Evolutionary conservation across 345 rosid species (phyloP).

Genomic region (Salix brachista): DNA sequence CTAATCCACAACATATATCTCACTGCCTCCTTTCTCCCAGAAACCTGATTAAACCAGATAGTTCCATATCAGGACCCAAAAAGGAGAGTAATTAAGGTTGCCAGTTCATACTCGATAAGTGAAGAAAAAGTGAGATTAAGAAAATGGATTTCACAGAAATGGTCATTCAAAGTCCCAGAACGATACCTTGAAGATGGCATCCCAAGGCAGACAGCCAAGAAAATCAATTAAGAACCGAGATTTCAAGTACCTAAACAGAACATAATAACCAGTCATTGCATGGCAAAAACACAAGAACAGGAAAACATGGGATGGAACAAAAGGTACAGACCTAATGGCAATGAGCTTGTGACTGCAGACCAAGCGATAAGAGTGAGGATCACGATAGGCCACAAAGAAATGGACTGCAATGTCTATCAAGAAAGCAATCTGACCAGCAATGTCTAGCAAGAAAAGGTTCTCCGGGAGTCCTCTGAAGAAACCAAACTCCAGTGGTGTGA

Average conservation of each 20-base stretch:
- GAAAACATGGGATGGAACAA: not conserved
- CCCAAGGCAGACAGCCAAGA: constrained; percentile 84
- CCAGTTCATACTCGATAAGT: not conserved
- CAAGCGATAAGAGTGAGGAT: constrained; percentile 48
- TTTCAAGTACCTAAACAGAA: constrained; percentile 52
- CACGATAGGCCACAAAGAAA: constrained; percentile 67
- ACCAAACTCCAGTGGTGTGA: constrained; percentile 83
- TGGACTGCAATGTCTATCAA: constrained; percentile 57
- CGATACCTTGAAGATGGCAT: constrained; percentile 64
- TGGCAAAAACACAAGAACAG: not conserved
- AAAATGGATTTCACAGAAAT: not conserved
- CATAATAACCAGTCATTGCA: not conserved
- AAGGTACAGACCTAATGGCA: constrained; percentile 44
- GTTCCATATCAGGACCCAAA: not conserved
- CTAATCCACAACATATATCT: constrained; percentile 77
- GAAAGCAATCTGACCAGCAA: constrained; percentile 69
- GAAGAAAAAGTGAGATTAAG: not conserved
- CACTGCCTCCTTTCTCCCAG: constrained; percentile 59
- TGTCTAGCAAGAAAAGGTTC: constrained; percentile 64
- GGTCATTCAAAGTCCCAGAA: not conserved
- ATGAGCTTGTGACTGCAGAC: constrained; percentile 52
- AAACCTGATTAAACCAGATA: constrained; percentile 33
- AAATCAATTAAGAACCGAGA: constrained; percentile 62
- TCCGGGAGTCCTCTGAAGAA: constrained; percentile 80
- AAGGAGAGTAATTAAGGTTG: not conserved